Evolutionary conservation across 2,329 filamentous ascomycete genomes (phyloP).

Genomic region (Colletotrichum scovillei): DNA sequence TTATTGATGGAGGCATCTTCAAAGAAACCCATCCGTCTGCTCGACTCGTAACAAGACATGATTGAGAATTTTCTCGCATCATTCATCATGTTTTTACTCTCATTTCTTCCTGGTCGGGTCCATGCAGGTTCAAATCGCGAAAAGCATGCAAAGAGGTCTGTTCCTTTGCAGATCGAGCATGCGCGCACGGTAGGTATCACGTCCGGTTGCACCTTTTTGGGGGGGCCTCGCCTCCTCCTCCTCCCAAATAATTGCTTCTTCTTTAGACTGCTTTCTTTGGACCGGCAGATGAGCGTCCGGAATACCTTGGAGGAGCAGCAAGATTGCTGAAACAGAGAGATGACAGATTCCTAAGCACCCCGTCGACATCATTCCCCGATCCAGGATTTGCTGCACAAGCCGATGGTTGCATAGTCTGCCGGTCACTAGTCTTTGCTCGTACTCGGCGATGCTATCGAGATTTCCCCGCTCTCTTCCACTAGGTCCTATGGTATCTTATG

Average conservation of each 20-base stretch:
- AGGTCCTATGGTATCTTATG: too few relatives aligned
- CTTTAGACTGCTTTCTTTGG: not conserved
- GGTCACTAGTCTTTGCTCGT: not conserved
- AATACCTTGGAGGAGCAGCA: not conserved
- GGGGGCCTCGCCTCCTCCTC: not conserved
- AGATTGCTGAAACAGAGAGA: conserved; percentile 12
- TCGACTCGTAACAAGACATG: not conserved
- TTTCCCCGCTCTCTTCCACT: not conserved
- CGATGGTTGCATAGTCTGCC: conserved; percentile 1
- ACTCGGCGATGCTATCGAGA: not conserved
- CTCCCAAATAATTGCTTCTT: not conserved
- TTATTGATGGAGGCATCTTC: not conserved
- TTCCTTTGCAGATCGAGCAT: not conserved
- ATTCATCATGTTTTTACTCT: not conserved
- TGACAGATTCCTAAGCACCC: not conserved
- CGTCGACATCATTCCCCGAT: not conserved
- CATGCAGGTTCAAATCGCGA: conserved; percentile 12
- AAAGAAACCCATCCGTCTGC: not conserved
- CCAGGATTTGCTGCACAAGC: not conserved
- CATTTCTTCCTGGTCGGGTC: not conserved
- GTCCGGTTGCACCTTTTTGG: conserved; percentile 1
- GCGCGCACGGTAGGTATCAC: conserved; percentile 10
- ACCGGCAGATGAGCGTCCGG: not conserved
- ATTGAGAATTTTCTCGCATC: not conserved
- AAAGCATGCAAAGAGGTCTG: conserved; percentile 11